Base-by-base conservation (phyloP, 208 protist species). In the Leishmania arabica region DNA sequence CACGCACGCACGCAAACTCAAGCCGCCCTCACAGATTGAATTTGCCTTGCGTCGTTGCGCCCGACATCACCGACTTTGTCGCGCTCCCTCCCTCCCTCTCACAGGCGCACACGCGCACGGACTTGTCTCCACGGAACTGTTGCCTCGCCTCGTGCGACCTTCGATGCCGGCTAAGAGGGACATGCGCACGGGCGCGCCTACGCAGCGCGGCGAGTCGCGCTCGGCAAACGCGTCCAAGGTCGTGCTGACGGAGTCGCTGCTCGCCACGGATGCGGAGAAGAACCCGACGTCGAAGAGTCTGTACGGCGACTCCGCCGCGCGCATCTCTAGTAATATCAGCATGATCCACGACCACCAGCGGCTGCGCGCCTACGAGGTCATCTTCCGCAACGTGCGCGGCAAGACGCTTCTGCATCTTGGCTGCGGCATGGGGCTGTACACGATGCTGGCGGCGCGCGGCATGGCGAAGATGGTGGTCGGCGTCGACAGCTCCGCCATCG, bases 391-490 rank as follows among this genome's bases (percentile, higher is more conserved):
- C 60, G 88, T 97, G 51, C 90, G 91, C 54, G 95, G 93, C 54
- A 98, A 98, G 92, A 91, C 86, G 34, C 78, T 98, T n/a, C 87
- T 98, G 58, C 91, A 97, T 80, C 75, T 98, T 42, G 92, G 92
- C 49, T 96, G 95, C 79, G 96, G 96, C 24, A 94, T 98, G 85
- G 96, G 94, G 0, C 86, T 98, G 19, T 89, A 95, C 82, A 90
- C 94, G 19, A 95, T 98, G 93, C 86, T 97, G 34, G 92, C 93
- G 8, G 96, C 96, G 17, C 89, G 91, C 47, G 80, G 66, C 71
- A 84, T 88, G 53, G 95, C 93, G 9, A 90, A 87, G 72, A 88
- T 89, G 75, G 96, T 98, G 54, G 90, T 97, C 17, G 96, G 92
- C 49, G 69, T 97, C 17, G 96, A 98, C 77, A 87, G 86, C 74